Evolutionary conservation across 768 basidiomycete genomes (phyloP).

Genomic region (Calvatia gigantea): DNA sequence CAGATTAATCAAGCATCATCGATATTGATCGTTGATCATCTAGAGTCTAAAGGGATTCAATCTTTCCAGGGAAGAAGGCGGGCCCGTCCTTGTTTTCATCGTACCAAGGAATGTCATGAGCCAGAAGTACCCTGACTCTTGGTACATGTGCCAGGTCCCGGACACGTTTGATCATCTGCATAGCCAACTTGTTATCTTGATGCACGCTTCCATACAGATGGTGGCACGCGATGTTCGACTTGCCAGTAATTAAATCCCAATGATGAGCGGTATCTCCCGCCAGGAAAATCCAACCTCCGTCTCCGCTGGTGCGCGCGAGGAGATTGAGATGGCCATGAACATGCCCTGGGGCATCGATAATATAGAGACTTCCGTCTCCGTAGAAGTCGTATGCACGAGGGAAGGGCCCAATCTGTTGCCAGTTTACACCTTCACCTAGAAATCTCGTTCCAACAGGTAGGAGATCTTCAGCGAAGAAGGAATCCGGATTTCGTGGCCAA

Average conservation of each 20-base stretch:
- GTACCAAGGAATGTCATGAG: slow-evolving; percentile 55
- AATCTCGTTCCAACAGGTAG: slow-evolving; percentile 38
- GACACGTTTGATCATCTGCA: slow-evolving; percentile 38
- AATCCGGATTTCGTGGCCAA: slow-evolving; percentile 39
- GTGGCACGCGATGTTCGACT: slow-evolving; percentile 35
- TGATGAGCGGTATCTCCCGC: slow-evolving; percentile 58
- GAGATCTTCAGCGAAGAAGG: slow-evolving; percentile 27
- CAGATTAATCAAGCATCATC: too few relatives aligned
- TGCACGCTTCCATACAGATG: slow-evolving; percentile 37
- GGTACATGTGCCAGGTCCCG: slow-evolving; percentile 32
- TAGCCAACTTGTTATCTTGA: slow-evolving; percentile 36
- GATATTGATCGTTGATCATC: too few relatives aligned
- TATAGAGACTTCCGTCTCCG: slow-evolving; percentile 55
- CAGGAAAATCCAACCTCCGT: slow-evolving; percentile 53
- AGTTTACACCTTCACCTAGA: slow-evolving; percentile 18
- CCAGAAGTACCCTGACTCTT: slow-evolving; percentile 43
- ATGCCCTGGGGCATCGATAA: slow-evolving; percentile 58
- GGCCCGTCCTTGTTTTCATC: slow-evolving; percentile 36
- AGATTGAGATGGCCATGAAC: slow-evolving; percentile 51
- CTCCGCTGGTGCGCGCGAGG: slow-evolving; percentile 49
- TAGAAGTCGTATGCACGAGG: slow-evolving; percentile 50
- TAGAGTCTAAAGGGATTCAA: slow-evolving; percentile 21
- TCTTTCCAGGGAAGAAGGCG: slow-evolving; percentile 42
- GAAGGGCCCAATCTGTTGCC: slow-evolving; percentile 46
- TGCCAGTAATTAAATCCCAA: slow-evolving; percentile 45